Conservation (phyloP, 78 protist genomes). For the Parvularia atlantis region DNA sequence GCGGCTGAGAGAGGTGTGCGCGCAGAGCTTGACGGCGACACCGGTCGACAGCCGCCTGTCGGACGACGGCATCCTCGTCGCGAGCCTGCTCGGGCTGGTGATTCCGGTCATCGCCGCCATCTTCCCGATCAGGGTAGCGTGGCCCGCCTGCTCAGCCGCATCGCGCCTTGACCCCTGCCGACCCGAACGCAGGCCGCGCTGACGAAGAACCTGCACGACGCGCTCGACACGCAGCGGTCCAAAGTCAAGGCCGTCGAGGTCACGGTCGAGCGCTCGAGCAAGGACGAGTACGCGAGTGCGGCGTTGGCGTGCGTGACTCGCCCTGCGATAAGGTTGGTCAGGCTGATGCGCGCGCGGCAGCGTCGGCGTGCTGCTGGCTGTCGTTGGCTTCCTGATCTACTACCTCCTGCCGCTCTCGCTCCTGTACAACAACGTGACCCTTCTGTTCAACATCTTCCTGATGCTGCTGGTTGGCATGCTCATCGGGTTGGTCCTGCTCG, state of each 20-base stretch:
- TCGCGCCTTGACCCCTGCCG: not conserved
- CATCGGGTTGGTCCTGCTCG: slow-evolving; percentile 54
- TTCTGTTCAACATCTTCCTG: slow-evolving; percentile 76
- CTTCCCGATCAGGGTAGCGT: slow-evolving; percentile 71
- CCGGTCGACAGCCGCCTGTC: not conserved
- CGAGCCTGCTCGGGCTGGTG: slow-evolving; percentile 51
- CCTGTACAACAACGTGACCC: slow-evolving; percentile 49
- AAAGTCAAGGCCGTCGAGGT: slow-evolving; percentile 55
- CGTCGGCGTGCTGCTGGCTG: slow-evolving; percentile 45
- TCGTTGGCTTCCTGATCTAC: slow-evolving; percentile 63
- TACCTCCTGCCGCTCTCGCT: slow-evolving; percentile 75
- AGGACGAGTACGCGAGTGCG: too few species aligned
- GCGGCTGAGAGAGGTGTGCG: not conserved
- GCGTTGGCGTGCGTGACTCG: not conserved
- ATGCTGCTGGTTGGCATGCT: slow-evolving; percentile 67
- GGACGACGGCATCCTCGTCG: slow-evolving; percentile 23
- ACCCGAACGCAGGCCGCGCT: not conserved
- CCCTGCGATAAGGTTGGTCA: too few species aligned
- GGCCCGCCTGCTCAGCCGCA: too few species aligned
- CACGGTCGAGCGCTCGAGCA: slow-evolving; percentile 49
- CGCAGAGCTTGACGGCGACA: not conserved
- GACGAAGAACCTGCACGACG: slow-evolving; percentile 22
- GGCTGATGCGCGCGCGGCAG: slow-evolving; percentile 20
- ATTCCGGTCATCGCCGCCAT: slow-evolving; percentile 66
- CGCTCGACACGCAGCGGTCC: slow-evolving; percentile 61